A percentile compares a stretch with the other conserved stretches of the same genome.
Conservation (phyloP, 305 asterid species). For the Euphrasia arctica region DNA sequence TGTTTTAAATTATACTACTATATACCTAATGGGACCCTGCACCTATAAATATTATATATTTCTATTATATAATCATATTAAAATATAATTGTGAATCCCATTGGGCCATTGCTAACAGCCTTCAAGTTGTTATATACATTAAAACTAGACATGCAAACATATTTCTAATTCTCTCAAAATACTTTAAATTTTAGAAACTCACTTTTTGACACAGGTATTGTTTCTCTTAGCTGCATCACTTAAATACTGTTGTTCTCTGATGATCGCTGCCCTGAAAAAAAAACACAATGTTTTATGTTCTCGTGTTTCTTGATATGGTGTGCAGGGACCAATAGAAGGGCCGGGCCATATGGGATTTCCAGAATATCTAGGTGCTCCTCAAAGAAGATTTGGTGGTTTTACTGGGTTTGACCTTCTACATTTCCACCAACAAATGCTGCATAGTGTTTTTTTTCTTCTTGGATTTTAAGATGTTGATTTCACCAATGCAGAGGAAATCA, state of each 20-base stretch:
- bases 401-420: constrained; percentile 62
- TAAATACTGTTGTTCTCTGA: constrained; percentile 4
- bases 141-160: no score
- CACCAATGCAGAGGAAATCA: constrained; percentile 50
- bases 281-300: neutral
- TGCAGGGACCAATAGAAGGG: constrained; percentile 47
- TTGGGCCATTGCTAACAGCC: no score
- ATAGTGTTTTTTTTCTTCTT: neutral
- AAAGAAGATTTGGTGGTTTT: constrained; percentile 72
- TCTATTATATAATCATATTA: no score
- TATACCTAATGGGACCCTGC: no score
- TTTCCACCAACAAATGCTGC: constrained; percentile 21
- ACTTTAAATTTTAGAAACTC: no score
- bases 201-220: no score
- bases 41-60: no score
- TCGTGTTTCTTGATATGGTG: constrained; percentile 20
- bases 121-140: no score
- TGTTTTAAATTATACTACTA: no score
- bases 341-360: constrained; percentile 70
- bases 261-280: neutral
- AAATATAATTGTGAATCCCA: no score
- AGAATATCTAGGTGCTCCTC: constrained; percentile 73
- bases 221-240: constrained; percentile 14
- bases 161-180: no score
- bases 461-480: constrained; percentile 24